Conservation (phyloP, 2,329 filamentous ascomycete genomes). For the Paramyrothecium roridum region DNA sequence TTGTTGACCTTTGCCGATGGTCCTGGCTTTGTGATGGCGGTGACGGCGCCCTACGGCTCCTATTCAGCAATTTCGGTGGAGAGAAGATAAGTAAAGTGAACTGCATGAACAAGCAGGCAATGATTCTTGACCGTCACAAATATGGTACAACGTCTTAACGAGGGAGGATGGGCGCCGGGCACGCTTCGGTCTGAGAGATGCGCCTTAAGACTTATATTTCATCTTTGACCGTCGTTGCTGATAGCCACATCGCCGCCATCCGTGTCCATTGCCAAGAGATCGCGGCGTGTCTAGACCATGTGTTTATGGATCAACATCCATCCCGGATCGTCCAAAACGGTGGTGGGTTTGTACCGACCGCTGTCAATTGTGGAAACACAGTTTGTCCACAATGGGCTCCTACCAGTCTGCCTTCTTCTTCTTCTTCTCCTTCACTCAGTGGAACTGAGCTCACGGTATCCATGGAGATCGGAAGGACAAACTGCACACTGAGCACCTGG, state of each 20-base stretch:
- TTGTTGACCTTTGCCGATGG: too few species aligned
- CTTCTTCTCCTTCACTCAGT: too few species aligned
- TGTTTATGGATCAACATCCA: background rate
- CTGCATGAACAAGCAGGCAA: too few species aligned
- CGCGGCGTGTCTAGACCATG: background rate
- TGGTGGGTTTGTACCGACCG: background rate
- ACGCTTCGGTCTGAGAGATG: background rate
- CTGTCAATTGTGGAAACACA: background rate
- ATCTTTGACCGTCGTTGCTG: background rate
- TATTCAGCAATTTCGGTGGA: too few species aligned
- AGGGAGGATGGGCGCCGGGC: background rate
- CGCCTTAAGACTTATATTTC: background rate
- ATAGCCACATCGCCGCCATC: background rate
- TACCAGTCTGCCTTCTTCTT: background rate
- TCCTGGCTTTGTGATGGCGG: too few species aligned
- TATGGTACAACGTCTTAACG: background rate
- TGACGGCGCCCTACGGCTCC: too few species aligned
- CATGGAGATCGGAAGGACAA: background rate
- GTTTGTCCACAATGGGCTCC: background rate
- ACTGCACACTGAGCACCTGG: background rate
- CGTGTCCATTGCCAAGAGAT: background rate
- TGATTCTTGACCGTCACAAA: background rate
- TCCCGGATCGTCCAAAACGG: background rate
- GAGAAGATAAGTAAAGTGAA: too few species aligned
- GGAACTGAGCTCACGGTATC: background rate